Base-by-base conservation (phyloP, 495 filamentous ascomycete genomes). In the Lentithecium fluviatile region DNA sequence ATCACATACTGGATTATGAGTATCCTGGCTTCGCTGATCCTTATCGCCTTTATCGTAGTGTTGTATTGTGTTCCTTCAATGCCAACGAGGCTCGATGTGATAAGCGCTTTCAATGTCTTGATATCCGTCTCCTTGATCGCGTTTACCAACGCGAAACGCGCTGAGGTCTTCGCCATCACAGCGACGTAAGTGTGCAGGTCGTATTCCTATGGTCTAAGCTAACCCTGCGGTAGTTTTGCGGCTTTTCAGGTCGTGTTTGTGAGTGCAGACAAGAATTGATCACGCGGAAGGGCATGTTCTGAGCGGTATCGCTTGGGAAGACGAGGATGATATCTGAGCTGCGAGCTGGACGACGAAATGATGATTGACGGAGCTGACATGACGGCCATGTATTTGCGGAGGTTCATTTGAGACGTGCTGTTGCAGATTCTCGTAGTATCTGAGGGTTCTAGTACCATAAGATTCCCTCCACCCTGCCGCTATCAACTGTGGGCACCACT, bases 51-150 rank as follows among this genome's bases (percentile, higher is more conserved):
- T 6, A 59, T 59, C 19, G 17, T 38, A 8, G 20, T 59, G 15
- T 36, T 59, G 8, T 51, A 51, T 50, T 50, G 32, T 29, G 46
- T 59, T 21, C 56, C 38, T 17, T 59, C 56, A 2, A 40, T 51
- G 20, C 10, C 19, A 10, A 45, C 45, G 8, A n/a, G 56, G 15
- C 46, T 59, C 17, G 56, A 10, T 32, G 36, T 59, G 13, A 59
- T 59, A 23, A 45, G 45, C 13, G 46, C 45, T 7, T 59, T 59
- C 45, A 59, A 59, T 42, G 45, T 59, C 32, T 26, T 59, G 20
- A 7, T 59, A 6, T 48, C 56, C 1, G n/a, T 59, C 15, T 50
- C 23, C 19, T 38, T 59, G 46, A 38, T 19, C 3, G 45, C 24
- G 10, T 50, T 59, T 38, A 59, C 56, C 13, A 51, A 20, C 11